Conservation (phyloP, 208 protist species). For the Crithidia bombi region DNA sequence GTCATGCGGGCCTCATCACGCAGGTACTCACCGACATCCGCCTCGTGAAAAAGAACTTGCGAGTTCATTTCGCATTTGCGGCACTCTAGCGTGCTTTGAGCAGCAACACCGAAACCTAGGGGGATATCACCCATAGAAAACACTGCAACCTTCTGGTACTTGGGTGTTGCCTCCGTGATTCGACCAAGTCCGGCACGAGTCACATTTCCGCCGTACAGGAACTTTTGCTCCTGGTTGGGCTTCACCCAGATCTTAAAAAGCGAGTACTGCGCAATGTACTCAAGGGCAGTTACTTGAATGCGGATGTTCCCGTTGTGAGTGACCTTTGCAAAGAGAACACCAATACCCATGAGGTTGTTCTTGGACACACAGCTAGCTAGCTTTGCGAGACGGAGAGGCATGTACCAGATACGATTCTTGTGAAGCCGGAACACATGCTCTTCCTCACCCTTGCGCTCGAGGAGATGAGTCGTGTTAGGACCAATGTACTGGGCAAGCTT, state of each 20-base stretch:
- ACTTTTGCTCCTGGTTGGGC: constrained; percentile 98
- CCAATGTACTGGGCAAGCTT: constrained; percentile 94
- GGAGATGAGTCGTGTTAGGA: constrained; percentile 84
- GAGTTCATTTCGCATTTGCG: constrained; percentile 96
- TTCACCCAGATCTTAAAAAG: constrained; percentile 99
- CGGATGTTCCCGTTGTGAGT: constrained; percentile 91
- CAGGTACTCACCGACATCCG: constrained; percentile 98
- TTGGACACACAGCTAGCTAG: constrained; percentile 89
- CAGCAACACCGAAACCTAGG: constrained; percentile 97
- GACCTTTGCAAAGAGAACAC: constrained; percentile 90
- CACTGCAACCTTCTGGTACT: constrained; percentile 97
- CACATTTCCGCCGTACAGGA: constrained; percentile 99
- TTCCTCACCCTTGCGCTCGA: constrained; percentile 80
- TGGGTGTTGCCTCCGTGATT: constrained; percentile 98
- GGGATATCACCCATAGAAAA: constrained; percentile 98
- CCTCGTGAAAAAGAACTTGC: constrained; percentile 97
- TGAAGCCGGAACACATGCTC: constrained; percentile 92
- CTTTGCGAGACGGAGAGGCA: constrained; percentile 82
- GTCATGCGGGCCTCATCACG: constrained; percentile 95
- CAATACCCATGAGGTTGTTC: constrained; percentile 90
- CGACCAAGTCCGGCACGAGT: constrained; percentile 97
- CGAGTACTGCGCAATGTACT: constrained; percentile 93
- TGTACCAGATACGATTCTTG: constrained; percentile 93
- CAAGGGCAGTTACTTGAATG: constrained; percentile 89
- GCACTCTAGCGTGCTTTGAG: constrained; percentile 96